Evolutionary conservation across 768 basidiomycete species (phyloP).

Genomic region (Leccinum barrowsii): DNA sequence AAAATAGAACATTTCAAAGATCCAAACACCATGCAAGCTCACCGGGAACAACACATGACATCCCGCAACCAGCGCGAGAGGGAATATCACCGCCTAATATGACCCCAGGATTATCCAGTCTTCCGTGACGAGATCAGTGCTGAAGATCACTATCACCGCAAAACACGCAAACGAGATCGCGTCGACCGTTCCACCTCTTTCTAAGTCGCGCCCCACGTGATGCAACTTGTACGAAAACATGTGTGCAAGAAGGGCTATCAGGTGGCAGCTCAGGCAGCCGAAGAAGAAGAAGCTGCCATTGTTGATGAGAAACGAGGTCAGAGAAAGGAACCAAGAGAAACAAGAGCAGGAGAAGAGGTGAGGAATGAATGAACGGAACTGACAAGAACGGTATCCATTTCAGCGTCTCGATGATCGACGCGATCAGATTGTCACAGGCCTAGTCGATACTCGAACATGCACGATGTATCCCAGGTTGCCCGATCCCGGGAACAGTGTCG

Average conservation of each 20-base stretch:
- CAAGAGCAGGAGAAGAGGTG: background rate
- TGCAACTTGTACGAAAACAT: constrained; percentile 52
- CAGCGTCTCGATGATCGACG: constrained; percentile 22
- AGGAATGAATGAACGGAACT: background rate
- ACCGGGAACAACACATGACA: constrained; percentile 77
- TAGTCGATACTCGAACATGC: constrained; percentile 65
- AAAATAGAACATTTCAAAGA: background rate
- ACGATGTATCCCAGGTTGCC: constrained; percentile 52
- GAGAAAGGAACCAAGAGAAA: background rate
- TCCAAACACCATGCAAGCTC: constrained; percentile 28
- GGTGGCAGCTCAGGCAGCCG: constrained; percentile 51
- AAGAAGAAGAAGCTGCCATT: constrained; percentile 48
- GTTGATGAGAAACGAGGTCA: background rate
- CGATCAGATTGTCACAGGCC: constrained; percentile 32
- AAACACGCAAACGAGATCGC: constrained; percentile 49
- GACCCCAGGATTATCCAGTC: constrained; percentile 61
- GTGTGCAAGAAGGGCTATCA: constrained; percentile 55
- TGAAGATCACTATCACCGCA: constrained; percentile 55
- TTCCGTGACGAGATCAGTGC: constrained; percentile 45
- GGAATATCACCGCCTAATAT: constrained; percentile 75
- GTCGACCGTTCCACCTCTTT: constrained; percentile 80
- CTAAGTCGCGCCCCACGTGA: constrained; percentile 57
- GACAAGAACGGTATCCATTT: constrained; percentile 37
- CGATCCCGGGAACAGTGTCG: constrained; percentile 61
- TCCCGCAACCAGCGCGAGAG: constrained; percentile 63